Percentiles rank a stretch among this genome's conserved stretches.
Conservation (phyloP, 129 eudicot species). For the Helianthus tuberosus region DNA sequence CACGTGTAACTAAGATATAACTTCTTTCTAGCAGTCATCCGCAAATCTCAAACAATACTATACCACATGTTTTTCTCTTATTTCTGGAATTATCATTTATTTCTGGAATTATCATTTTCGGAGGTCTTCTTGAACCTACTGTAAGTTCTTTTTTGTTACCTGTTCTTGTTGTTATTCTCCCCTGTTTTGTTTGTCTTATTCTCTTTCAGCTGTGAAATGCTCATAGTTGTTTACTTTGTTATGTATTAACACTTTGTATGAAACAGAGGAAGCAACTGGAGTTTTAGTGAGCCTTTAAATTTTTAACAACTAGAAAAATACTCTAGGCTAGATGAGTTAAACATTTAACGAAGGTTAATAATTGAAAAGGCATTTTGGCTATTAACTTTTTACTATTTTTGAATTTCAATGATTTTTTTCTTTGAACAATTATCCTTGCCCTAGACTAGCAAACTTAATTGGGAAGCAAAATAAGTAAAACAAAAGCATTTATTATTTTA, state of each 20-base stretch:
- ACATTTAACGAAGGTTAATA: not conserved
- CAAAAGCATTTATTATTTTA: not conserved
- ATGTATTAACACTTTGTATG: not conserved
- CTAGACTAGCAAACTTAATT: not conserved
- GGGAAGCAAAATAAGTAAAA: not conserved
- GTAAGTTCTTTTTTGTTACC: slow-evolving; percentile 52
- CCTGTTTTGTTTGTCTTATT: not conserved
- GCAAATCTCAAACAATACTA: slow-evolving; percentile 86
- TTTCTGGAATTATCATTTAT: slow-evolving; percentile 89
- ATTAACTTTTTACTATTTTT: not conserved
- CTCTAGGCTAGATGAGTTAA: not conserved
- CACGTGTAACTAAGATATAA: slow-evolving; percentile 15
- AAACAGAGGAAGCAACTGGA: not conserved
- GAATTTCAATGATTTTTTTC: not conserved
- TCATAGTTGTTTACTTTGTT: slow-evolving; percentile 15
- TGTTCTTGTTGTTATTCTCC: slow-evolving; percentile 1
- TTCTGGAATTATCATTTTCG: no score
- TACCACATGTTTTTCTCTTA: slow-evolving; percentile 89
- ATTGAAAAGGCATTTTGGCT: not conserved
- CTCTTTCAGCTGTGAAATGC: not conserved
- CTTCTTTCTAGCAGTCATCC: slow-evolving; percentile 60
- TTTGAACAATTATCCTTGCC: not conserved
- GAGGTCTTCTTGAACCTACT: slow-evolving; percentile 97
- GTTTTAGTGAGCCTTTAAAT: not conserved
- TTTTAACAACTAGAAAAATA: slow-evolving; percentile 6